Evolutionary conservation across 1,284 basidiomycete genomes (phyloP).

Genomic region (Moesziomyces globuligerus): DNA sequence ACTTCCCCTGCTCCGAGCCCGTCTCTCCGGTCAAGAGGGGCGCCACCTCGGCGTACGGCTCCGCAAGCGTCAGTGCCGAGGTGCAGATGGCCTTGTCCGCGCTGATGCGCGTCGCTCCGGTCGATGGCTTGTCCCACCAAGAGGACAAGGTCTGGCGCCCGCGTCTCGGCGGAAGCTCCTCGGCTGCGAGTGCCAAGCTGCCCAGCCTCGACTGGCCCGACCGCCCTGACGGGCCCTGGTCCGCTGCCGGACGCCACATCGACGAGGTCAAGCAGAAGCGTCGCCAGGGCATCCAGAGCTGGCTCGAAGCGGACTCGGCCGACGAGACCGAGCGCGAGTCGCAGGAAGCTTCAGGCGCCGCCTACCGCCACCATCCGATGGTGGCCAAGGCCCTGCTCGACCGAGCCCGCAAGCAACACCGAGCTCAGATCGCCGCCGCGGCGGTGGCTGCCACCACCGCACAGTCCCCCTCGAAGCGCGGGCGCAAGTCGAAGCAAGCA

Average conservation of each 20-base stretch:
- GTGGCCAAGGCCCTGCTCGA: conserved; percentile 59
- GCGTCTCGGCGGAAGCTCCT: conserved; percentile 30
- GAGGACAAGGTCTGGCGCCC: conserved; percentile 26
- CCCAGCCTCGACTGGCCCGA: conserved; percentile 54
- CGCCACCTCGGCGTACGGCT: conserved; percentile 2
- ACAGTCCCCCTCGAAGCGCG: conserved; percentile 23
- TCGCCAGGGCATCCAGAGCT: conserved; percentile 33
- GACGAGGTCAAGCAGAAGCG: conserved; percentile 40
- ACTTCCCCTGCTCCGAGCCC: conserved; percentile 51
- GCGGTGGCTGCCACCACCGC: conserved; percentile 11
- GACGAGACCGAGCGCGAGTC: conserved; percentile 30
- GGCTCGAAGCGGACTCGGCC: conserved; percentile 46
- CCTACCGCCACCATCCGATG: conserved; percentile 59
- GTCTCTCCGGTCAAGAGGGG: conserved; percentile 39
- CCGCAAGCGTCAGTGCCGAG: conserved; percentile 18
- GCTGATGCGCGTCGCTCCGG: conserved; percentile 14
- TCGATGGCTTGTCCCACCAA: conserved; percentile 6
- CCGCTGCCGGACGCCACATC: conserved; percentile 43
- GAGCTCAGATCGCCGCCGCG: conserved; percentile 27
- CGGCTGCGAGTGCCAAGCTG: conserved; percentile 10
- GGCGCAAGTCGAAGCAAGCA: conserved; percentile 31
- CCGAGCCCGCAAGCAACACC: conserved; percentile 45
- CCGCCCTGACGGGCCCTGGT: conserved; percentile 45
- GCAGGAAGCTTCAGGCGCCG: conserved; percentile 14
- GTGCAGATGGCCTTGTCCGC: conserved; percentile 25